A percentile compares a stretch with the other conserved stretches of the same genome.
Conservation (phyloP, 2,329 filamentous ascomycete genomes). For the Arthrinium phaeospermum region DNA sequence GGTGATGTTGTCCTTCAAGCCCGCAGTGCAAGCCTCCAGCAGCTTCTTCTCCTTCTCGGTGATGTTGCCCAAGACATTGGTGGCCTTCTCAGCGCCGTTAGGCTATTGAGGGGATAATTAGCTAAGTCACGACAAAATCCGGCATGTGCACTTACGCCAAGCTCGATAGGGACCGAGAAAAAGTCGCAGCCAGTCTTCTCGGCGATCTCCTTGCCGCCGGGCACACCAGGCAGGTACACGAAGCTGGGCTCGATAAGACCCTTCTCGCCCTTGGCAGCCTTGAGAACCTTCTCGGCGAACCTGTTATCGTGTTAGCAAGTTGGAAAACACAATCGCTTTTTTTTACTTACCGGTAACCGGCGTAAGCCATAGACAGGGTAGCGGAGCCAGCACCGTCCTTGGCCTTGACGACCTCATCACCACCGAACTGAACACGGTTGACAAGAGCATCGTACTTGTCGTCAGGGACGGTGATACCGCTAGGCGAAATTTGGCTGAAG, state of each 20-base stretch:
- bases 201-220: constrained; percentile 83
- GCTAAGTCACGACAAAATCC: constrained; percentile 11
- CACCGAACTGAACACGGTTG: constrained; percentile 96
- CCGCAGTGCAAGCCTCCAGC: constrained; percentile 75
- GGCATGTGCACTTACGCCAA: constrained; percentile 73
- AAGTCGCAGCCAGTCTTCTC: constrained; percentile 87
- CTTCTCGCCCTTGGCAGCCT: constrained; percentile 86
- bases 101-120: constrained; percentile 54
- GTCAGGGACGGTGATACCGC: constrained; percentile 74
- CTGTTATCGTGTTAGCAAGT: constrained; percentile 48
- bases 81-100: constrained; percentile 84
- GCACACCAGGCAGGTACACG: constrained; percentile 90
- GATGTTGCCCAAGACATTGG: constrained; percentile 77
- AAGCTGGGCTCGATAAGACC: constrained; percentile 94
- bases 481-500: constrained; percentile 87
- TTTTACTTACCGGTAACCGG: constrained; percentile 79
- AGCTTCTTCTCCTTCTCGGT: constrained; percentile 90
- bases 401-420: constrained; percentile 95
- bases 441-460: constrained; percentile 92
- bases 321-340: not conserved
- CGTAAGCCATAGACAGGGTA: constrained; percentile 93
- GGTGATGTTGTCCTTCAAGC: constrained; percentile 88
- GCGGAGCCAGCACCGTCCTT: constrained; percentile 92
- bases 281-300: constrained; percentile 93
- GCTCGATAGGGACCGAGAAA: constrained; percentile 95